Base-by-base conservation (phyloP, 441 rosid species). In the Biscutella laevigata region DNA sequence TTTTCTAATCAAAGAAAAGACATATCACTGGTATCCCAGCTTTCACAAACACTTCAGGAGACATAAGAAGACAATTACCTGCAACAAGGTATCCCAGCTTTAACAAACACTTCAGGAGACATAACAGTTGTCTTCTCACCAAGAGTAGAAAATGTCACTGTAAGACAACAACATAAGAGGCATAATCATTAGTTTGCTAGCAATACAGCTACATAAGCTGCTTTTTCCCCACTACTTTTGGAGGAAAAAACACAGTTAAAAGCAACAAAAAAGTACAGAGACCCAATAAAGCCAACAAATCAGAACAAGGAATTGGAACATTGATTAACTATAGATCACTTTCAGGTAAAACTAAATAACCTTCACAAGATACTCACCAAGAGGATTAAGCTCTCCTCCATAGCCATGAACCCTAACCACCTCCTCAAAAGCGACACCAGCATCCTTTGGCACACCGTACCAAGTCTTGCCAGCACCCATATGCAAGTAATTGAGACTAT, bases 111-210 rank as follows among this genome's bases (percentile, higher is more conserved):
- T 84, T 92, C 97, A 14, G 97, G 99, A 32, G 99, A 88, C 85
- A 92, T 86, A 48, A 88, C 91, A 19, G 95, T 92, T 25, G 99
- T 92, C 80, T 92, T 92, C 85, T 92, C 95, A 57, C 99, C 99
- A 40, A 92, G 97, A 36, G 82, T n/a, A n/a, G n/a, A n/a, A n/a
- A n/a, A n/a, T n/a, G n/a, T n/a, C n/a, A n/a, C n/a, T 72, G 76
- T 41, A 29, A 66, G 40, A 51, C 57, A 51, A n/a, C n/a, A 62
- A 14, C 11, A 47, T 14, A 25, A n/a, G n/a, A 44, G 33, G 5
- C 29, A 53, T 24, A 66, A 58, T 26, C 20, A 20, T 65, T 35
- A 72, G 59, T 61, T 63, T 17, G 0, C 32, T 47, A 21, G 11
- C 58, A n/a, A 40, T 35, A 34, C 6, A 33, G 17, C 17, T 21